These are phyloP conservation scores for Aristolochia contorta DNA, from an alignment of 164 flowering plant species.

Conservation along the genomic window DNA sequence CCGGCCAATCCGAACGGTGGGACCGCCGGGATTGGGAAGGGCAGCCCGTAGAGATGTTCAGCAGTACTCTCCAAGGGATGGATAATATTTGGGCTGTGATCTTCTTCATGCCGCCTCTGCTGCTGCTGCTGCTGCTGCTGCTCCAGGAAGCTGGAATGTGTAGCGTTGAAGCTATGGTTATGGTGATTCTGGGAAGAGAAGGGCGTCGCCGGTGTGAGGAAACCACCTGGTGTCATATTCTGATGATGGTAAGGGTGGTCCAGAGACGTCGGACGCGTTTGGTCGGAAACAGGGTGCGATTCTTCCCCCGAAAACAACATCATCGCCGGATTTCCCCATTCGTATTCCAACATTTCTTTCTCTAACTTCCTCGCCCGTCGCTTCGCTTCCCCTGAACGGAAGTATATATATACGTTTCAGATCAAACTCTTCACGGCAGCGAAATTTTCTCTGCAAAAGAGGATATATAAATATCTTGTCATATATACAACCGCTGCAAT, in stretches of 20 bases:
- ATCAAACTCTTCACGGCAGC: background rate
- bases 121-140: too few species aligned
- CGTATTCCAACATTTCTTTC: conserved; percentile 48
- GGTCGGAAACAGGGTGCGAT: conserved; percentile 21
- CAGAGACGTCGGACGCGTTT: conserved; percentile 22
- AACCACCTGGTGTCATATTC: conserved; percentile 15
- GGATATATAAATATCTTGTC: too few species aligned
- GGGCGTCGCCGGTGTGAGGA: background rate
- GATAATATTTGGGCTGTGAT: too few species aligned
- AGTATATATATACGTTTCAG: background rate
- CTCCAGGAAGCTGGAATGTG: background rate
- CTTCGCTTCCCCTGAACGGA: background rate
- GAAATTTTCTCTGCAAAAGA: background rate
- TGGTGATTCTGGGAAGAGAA: background rate
- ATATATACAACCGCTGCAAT: too few species aligned
- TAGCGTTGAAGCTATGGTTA: background rate
- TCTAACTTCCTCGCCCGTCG: background rate
- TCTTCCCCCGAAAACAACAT: conserved; percentile 36
- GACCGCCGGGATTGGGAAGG: background rate
- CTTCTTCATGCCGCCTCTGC: too few species aligned
- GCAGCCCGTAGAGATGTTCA: background rate
- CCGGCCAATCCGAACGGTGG: too few species aligned
- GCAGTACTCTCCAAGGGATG: too few species aligned
- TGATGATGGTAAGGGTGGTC: conserved; percentile 23
- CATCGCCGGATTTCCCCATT: conserved; percentile 52